Base-by-base conservation (phyloP, 2,329 filamentous ascomycete species). In the Paecilomyces dactylethromorphus region DNA sequence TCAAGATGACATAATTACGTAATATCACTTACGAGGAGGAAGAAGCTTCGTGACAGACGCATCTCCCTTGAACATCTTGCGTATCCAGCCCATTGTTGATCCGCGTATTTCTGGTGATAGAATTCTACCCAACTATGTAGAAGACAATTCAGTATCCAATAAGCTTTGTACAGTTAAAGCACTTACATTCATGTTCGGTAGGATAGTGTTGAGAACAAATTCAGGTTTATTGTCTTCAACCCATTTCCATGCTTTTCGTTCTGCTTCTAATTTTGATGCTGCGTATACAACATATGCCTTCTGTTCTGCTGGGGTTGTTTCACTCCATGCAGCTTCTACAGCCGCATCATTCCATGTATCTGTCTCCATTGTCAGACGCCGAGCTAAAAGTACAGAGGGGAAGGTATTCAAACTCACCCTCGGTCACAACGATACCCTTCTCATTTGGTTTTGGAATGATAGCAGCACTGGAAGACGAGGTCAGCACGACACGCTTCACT, bases 171-270 rank as follows among this genome's bases (percentile, higher is more conserved):
- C 5, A 21, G n/a, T 18, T 8, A 8, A n/a, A n/a, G 18, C 15
- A 45, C 62, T 58, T 39, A 76, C 69, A 39, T 74, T 76, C 1
- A 60, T 59, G 60, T 76, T 74, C 8, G 67, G 68, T 49, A 69
- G 55, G 13, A 69, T 56, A 13, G 71, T 62, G 56, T 78, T 77
- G 29, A 77, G 69, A 12, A 73, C 70, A 60, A 81, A 81, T 1
- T 56, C 33, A 0, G 78, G 76, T 26, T 77, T 76, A 11, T 76
- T 71, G 51, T 79, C 71, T 35, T 73, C 64, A 51, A 79, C 64
- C 64, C 76, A 82, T 35, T 74, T 73, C 77, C 79, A 81, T 33
- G 78, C 66, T 3, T 72, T 77, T 55, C 75, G 75, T 66, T 82
- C 80, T 1, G 72, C 74, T 60, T 77, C 72, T 0, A 74, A 76